Percentiles rank a stretch among this genome's conserved stretches.
Conservation (phyloP, 2,329 filamentous ascomycete species). For the Cladosporium sp. region DNA sequence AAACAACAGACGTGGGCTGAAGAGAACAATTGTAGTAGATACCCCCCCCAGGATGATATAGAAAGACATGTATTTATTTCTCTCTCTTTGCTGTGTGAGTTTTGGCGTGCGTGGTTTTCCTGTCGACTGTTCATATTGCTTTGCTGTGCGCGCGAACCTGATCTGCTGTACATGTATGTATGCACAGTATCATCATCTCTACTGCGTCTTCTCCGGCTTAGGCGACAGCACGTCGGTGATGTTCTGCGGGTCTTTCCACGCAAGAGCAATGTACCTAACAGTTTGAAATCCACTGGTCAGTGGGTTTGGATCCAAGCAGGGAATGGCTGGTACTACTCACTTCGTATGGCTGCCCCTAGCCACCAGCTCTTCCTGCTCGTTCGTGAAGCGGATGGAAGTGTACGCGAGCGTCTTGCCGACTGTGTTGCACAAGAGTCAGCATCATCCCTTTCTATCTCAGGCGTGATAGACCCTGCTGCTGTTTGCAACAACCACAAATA, state of each 20-base stretch:
- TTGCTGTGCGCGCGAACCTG: not conserved
- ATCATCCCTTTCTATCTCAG: not conserved
- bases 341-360: slow-evolving; percentile 69
- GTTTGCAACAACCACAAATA: too few relatives aligned
- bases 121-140: not conserved
- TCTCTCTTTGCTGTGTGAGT: not conserved
- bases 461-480: too few relatives aligned
- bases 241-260: slow-evolving; percentile 64
- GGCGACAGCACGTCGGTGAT: slow-evolving; percentile 59
- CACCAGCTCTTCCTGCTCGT: slow-evolving; percentile 59
- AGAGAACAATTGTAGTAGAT: not conserved
- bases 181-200: not conserved
- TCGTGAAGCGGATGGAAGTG: slow-evolving; percentile 62
- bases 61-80: slow-evolving; percentile 7
- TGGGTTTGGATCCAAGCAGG: too few relatives aligned
- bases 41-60: not conserved
- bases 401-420: slow-evolving; percentile 67
- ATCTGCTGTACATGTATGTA: not conserved
- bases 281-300: not conserved
- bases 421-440: slow-evolving; percentile 28
- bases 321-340: slow-evolving; percentile 35
- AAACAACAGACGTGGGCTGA: too few relatives aligned
- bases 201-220: slow-evolving; percentile 26
- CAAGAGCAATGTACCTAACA: slow-evolving; percentile 56
- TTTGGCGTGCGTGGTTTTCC: not conserved